phyloP scores from a whole-genome alignment of 202 grass and related monocot genomes.

The Hordeum pubiflorum region DNA sequence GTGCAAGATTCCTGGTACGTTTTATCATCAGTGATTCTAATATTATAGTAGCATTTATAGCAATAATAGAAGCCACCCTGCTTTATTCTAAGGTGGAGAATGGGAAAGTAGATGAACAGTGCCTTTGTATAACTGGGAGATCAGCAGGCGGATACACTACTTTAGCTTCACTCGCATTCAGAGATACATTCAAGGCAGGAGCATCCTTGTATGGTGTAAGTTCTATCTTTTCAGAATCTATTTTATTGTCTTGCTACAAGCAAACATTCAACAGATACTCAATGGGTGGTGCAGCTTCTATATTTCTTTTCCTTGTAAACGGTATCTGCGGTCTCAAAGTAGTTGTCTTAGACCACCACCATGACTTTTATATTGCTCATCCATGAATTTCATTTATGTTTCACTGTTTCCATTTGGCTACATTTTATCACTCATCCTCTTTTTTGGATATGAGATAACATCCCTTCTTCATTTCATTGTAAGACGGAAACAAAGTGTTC shows the following conservation, averaged over 20 bases:
- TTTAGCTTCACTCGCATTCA: slow-evolving; percentile 80
- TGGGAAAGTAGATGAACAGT: slow-evolving; percentile 67
- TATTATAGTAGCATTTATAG: slow-evolving; percentile 5
- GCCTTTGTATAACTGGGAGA: slow-evolving; percentile 88
- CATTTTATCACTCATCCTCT: neutral
- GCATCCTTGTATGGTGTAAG: slow-evolving; percentile 97
- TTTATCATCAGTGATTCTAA: slow-evolving; percentile 5
- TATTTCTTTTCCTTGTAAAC: neutral
- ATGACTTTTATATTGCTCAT: neutral
- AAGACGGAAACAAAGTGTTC: neutral
- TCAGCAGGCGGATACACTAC: slow-evolving; percentile 94
- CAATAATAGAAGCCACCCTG: neutral
- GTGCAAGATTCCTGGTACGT: slow-evolving; percentile 75
- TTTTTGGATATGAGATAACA: neutral
- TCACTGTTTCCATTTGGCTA: neutral
- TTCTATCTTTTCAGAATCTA: slow-evolving; percentile 16
- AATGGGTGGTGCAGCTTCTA: neutral
- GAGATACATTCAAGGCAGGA: slow-evolving; percentile 84
- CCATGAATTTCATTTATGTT: neutral
- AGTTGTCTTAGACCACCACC: neutral
- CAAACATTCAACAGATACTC: neutral
- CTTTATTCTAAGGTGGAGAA: slow-evolving; percentile 53
- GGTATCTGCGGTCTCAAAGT: neutral
- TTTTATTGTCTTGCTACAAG: neutral
- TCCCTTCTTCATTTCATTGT: neutral